Base-by-base conservation (phyloP, 2,329 filamentous ascomycete species). In the Byssothecium circinans region DNA sequence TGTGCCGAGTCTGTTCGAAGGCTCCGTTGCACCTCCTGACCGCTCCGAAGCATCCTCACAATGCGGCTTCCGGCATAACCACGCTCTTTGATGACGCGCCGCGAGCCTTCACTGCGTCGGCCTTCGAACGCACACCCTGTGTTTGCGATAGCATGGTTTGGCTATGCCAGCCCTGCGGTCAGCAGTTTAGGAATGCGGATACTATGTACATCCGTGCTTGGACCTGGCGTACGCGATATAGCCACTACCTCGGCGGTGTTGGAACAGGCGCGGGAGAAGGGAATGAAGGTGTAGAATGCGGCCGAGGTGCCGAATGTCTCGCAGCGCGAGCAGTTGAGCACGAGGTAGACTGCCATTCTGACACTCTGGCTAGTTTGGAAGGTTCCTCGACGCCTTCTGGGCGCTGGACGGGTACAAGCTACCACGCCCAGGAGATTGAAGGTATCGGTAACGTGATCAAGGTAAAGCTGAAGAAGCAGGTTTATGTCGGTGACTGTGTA, bases 241-340 rank as follows among this genome's bases (percentile, higher is more conserved):
- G 86, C 30, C 79, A 78, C 14, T 87, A 89, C 56, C 84, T 89
- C 0, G 87, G 91, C 17, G 89, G 89, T 2, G 78, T 95, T 0
- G 90, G 91, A 19, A 91, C 88, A 0, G 91, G 91, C 4, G 89
- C 95, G 23, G 90, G 91, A 35, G 89, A 95, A 59, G 91, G 90
- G 25, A 86, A 91, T 61, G 86, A 92, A 59, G 91, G 91, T 23
- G 90, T 96, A 12, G 85, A 89, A 54, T 97, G 91, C 65, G 91
- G 90, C 0, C 83, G 89, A n/a, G 86, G 85, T 33, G 74, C 75
- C n/a, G 69, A 78, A 29, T 97, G 91, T 70, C 80, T 91, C n/a
- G 87, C 84, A 1, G 86, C 87, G 5, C 80, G 84, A 49, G 84
- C 88, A 57, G 85, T 89, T 25, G 89, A 94, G 69, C 84, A 92